These are phyloP conservation scores for Paramecium sonneborni DNA, from an alignment of 73 alveolate genomes.

Conservation along the genomic window DNA sequence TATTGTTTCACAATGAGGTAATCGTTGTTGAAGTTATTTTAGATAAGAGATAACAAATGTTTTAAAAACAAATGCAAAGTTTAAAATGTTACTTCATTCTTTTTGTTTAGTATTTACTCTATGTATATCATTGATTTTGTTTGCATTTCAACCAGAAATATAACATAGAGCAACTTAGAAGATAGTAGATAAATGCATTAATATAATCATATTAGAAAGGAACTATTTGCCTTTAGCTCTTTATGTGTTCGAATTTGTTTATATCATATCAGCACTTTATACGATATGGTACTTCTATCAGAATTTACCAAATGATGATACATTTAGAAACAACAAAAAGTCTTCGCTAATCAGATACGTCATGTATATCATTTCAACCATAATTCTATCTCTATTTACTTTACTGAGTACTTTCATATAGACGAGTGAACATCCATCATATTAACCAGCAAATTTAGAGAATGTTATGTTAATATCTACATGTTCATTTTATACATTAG, in stretches of 20 bases:
- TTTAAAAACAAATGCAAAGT: not conserved
- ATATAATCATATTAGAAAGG: not conserved
- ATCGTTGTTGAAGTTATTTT: not conserved
- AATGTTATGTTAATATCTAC: not conserved
- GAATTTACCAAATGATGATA: slow-evolving; percentile 45
- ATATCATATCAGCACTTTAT: slow-evolving; percentile 17
- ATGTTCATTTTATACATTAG: not conserved
- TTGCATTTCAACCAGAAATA: not conserved
- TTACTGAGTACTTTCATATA: not conserved
- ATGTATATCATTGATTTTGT: not conserved
- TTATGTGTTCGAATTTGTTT: not conserved
- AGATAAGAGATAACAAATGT: slow-evolving; percentile 48
- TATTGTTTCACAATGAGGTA: slow-evolving; percentile 51
- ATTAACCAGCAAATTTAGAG: not conserved
- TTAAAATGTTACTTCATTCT: not conserved
- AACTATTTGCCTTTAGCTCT: not conserved
- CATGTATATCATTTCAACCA: slow-evolving; percentile 35
- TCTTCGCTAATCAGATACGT: slow-evolving; percentile 29
- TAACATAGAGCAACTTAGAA: not conserved
- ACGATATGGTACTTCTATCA: slow-evolving; percentile 57
- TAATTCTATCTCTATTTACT: not conserved
- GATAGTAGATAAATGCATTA: not conserved
- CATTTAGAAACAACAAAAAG: not conserved
- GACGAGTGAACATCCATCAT: slow-evolving; percentile 18
- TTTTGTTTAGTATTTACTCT: not conserved